Conservation (phyloP, 345 rosid genomes). For the Brassica incana region DNA sequence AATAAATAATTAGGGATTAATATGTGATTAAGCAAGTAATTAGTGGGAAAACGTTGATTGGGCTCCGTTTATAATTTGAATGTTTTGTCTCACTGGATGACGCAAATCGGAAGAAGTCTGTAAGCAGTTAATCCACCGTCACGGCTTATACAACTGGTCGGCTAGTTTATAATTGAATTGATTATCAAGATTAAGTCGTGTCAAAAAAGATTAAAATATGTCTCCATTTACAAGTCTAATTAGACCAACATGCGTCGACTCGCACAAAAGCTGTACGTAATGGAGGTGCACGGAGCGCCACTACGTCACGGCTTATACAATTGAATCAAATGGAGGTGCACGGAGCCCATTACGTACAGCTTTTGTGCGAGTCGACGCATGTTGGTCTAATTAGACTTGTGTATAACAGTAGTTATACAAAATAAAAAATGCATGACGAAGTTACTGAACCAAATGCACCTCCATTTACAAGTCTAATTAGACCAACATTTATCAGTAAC, state of each 20-base stretch:
- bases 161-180: slow-evolving; percentile 16
- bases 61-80: slow-evolving; percentile 17
- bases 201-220: too few relatives aligned
- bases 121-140: slow-evolving; percentile 34
- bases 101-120: slow-evolving; percentile 28
- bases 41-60: slow-evolving; percentile 14
- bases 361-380: too few relatives aligned
- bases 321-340: too few relatives aligned
- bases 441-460: too few relatives aligned
- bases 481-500: too few relatives aligned
- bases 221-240: slow-evolving; percentile 8
- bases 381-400: too few relatives aligned
- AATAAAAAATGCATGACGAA: too few relatives aligned
- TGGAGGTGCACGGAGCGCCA: background rate
- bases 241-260: slow-evolving; percentile 39
- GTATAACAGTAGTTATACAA: too few relatives aligned
- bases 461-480: too few relatives aligned
- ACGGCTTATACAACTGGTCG: slow-evolving; percentile 27
- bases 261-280: slow-evolving; percentile 25
- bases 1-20: background rate
- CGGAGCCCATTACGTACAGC: too few relatives aligned
- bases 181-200: background rate
- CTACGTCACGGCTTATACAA: too few relatives aligned
- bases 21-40: slow-evolving; percentile 23
- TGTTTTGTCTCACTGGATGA: slow-evolving; percentile 31